phyloP scores from a whole-genome alignment of 768 basidiomycete genomes.

The Podaxis mareebaensis region DNA sequence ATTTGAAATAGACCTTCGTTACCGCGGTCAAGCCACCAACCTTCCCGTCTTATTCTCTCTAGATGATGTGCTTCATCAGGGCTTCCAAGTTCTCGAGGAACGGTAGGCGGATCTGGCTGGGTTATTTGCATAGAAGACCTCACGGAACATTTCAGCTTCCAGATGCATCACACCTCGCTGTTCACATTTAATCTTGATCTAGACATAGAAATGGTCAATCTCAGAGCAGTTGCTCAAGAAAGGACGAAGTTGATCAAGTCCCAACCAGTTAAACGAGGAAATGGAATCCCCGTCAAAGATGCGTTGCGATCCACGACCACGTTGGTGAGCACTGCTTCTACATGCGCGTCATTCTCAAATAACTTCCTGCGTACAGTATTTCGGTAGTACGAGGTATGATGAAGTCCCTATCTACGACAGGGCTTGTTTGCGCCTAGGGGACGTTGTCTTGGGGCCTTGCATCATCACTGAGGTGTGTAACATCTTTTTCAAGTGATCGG shows the following conservation, averaged over 20 bases:
- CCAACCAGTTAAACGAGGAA: neutral
- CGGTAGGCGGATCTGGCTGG: neutral
- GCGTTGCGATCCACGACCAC: conserved; percentile 4
- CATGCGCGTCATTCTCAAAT: neutral
- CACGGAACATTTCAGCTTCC: conserved; percentile 21
- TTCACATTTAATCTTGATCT: conserved; percentile 29
- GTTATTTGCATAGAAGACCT: neutral
- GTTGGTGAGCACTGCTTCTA: neutral
- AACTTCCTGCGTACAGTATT: conserved; percentile 17
- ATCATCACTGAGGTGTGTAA: conserved; percentile 26
- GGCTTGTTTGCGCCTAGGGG: conserved; percentile 22
- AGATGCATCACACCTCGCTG: conserved; percentile 23
- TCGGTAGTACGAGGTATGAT: conserved; percentile 20
- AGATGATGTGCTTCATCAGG: conserved; percentile 20
- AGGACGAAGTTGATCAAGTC: conserved; percentile 13
- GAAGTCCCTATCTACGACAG: conserved; percentile 28
- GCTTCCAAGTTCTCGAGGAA: conserved; percentile 17
- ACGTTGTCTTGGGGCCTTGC: conserved; percentile 25
- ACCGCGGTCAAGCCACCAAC: conserved; percentile 28
- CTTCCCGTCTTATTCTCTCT: conserved; percentile 24
- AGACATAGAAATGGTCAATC: conserved; percentile 26
- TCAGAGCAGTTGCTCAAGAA: conserved; percentile 25
- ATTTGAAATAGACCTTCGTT: conserved; percentile 30
- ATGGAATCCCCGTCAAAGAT: neutral
- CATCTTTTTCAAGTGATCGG: neutral